These are phyloP conservation scores for Tolypocladium nubicola DNA, from an alignment of 2,329 filamentous ascomycete species.

Conservation along the genomic window DNA sequence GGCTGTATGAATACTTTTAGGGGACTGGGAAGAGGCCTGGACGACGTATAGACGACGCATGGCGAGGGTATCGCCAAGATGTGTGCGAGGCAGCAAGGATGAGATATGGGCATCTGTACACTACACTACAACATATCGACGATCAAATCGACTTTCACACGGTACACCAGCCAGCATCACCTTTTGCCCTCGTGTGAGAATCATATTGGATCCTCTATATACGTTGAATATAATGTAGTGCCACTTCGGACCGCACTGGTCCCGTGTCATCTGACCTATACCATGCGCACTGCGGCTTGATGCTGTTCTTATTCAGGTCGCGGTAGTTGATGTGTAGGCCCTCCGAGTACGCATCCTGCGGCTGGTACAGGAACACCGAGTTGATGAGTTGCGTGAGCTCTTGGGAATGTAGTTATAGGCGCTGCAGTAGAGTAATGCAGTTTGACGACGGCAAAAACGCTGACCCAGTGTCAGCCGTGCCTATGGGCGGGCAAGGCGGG, in stretches of 20 bases:
- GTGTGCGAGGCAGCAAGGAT: neutral
- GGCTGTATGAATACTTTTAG: neutral
- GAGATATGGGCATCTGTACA: neutral
- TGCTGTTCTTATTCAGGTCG: slow-evolving; percentile 67
- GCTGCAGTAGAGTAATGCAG: too few species aligned
- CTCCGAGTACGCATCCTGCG: slow-evolving; percentile 76
- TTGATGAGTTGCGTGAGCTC: slow-evolving; percentile 30
- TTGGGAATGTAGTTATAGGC: slow-evolving; percentile 61
- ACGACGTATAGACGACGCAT: neutral
- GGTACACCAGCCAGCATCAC: too few species aligned
- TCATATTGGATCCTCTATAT: neutral
- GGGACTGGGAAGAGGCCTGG: neutral
- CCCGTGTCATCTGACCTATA: neutral
- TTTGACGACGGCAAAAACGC: too few species aligned
- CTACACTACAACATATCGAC: neutral
- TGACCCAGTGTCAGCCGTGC: too few species aligned
- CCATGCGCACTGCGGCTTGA: slow-evolving; percentile 63
- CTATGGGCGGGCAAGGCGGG: too few species aligned
- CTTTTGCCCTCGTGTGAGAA: neutral
- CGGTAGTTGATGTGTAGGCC: slow-evolving; percentile 85
- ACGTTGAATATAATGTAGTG: neutral
- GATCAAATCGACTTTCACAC: neutral
- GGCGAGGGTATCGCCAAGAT: neutral
- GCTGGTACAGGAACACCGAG: slow-evolving; percentile 45
- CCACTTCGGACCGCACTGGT: too few species aligned